Base-by-base conservation (phyloP, 495 filamentous ascomycete genomes). In the Penicillium longicatenatum region DNA sequence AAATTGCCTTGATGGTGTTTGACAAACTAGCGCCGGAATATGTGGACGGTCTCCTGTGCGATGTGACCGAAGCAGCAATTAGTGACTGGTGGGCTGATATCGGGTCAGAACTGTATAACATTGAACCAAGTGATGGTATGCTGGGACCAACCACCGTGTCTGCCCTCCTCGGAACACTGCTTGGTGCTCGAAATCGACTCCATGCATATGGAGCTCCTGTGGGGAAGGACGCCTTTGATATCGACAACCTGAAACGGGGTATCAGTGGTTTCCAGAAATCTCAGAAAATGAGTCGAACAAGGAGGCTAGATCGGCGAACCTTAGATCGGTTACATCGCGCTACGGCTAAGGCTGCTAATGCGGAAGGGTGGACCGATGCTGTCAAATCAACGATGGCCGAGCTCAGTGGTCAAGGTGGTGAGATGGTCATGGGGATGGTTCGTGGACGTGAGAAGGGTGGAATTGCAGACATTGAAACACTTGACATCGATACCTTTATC, bases 31-130 rank as follows among this genome's bases (percentile, higher is more conserved):
- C 89, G 3, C 84, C 87, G n/a, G 90, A 90, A 58, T 98, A 96
- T 67, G 91, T 90, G 24, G 94, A 98, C 68, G 94, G 94, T 2
- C 71, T 97, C 29, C 81, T 98, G 12, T 98, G 94, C 65, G 94
- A 98, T 74, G 76, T 93, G 16, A 98, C 94, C 0, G 94, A 98
- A 65, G 86, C 82, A 55, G 91, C 92, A 4, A 86, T 98, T 64
- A 88, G 86, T 60, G 90, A 97, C 71, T 98, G 95, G 94, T 98
- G 94, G 94, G 86, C 88, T 3, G 91, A 97, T 62, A 88, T 97
- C 43, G 94, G 95, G 4, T 88, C 88, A 0, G 92, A 97, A 46
- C 82, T 90, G 57, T 96, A 92, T 74, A 95, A 90, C 54, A 79
- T 91, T 20, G 95, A 98, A 71, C 95, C 94, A 2, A 89, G 86